Base-by-base conservation (phyloP, 129 eudicot species). In the Pittosporum tobira region DNA sequence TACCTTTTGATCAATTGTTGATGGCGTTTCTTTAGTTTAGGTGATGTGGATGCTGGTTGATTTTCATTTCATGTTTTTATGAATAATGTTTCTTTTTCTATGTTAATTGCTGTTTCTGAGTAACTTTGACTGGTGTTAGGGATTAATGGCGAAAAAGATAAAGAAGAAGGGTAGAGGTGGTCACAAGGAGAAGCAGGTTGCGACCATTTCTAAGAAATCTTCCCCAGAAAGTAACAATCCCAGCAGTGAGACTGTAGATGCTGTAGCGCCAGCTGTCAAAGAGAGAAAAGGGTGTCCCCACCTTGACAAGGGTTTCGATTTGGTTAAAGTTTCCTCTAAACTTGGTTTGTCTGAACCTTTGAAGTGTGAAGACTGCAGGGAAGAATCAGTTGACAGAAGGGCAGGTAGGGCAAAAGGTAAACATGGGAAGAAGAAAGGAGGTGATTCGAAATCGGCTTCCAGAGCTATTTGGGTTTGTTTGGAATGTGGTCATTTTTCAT, bases 401-500 rank as follows among this genome's bases (percentile, higher is more conserved):
- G 71, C 72, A 29, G 67, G 68, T 28, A 83, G 70, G 54, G 85
- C 73, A 21, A 83, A 79, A 78, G 81, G 79, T 15, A 89, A 89
- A 47, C 81, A 77, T 1, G 81, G 83, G 18, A 85, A 78, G 64
- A 73, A 73, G 59, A 85, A 90, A 71, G 88, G 84, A 47, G 84
- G 59, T 26, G 71, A 65, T 49, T 64, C 82, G 1, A 84, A 73
- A 61, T 46, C 88, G 1, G 78, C 34, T 18, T 64, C 75, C 5
- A 73, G 67, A 59, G 74, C 88, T 49, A 69, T 84, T 31, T 91
- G 99, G 99, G 73, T 87, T 53, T 91, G 99, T 69, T 70, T 91
- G 79, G 90, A 73, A 47, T 91, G 99, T 54, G 99, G 96, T 8
- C 83, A 91, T 76, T 70, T 82, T 70, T 75, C 90, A 23, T 91